Base-by-base conservation (phyloP, 768 basidiomycete genomes). In the Russula lepida region DNA sequence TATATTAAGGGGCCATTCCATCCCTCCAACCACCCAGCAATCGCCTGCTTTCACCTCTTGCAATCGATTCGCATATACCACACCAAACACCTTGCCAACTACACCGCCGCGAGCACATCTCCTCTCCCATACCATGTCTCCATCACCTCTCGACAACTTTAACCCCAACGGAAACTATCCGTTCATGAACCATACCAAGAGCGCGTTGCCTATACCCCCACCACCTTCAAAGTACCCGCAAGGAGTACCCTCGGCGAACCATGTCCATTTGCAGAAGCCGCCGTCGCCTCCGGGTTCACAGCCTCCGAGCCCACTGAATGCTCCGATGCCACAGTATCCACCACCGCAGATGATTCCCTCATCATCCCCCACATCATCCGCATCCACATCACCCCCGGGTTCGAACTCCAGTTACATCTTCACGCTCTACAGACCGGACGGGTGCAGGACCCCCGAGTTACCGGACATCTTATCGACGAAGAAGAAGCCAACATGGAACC, bases 101-200 rank as follows among this genome's bases (percentile, higher is more conserved):
- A 43, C 19, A 43, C 19, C 15, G 23, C 17, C 4, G 53, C 27
- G 12, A 46, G 9, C 44, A 27, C 27, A 37, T 48, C 52, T 33
- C 50, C 37, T 48, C 56, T 33, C 50, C 37, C 35, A 50, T 52
- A 30, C 59, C 56, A 72, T 72, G 71, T 68, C 74, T 52, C 65
- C 69, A 33, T 67, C 70, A 39, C 59, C 67, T 27, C 71, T 72
- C 66, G 12, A 6, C 46, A 71, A 74, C 23, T 79, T 85, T 67
- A 75, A 85, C 73, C 83, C 83, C 43, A 79, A 80, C 67, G 80
- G 78, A 23, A 76, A 75, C 21, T 81, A 85, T 69, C 81, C 82
- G 11, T 85, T 84, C 75, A 84, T 81, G 41, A 73, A 75, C 68
- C 54, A 64, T 21, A 68, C 66, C 66, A 70, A 71, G 46, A 69